phyloP scores from a whole-genome alignment of 2,329 filamentous ascomycete genomes.

The Mariannaea sp. region DNA sequence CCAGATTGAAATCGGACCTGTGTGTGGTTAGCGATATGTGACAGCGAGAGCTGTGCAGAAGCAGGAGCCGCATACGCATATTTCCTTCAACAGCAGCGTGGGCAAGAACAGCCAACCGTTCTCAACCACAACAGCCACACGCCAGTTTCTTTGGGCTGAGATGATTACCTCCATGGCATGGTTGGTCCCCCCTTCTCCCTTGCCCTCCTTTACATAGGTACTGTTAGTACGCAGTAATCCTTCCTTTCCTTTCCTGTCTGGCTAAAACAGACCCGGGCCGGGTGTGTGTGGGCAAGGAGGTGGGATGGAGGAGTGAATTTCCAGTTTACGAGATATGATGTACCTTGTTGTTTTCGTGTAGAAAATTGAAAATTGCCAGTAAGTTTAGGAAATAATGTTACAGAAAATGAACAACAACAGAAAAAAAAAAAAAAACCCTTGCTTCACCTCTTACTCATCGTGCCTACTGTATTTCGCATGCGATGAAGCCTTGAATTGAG shows the following conservation, averaged over 20 bases:
- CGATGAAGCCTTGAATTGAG: too few relatives aligned
- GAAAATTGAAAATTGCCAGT: background rate
- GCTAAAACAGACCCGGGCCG: conserved; percentile 24
- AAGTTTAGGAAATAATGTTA: too few relatives aligned
- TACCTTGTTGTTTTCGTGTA: background rate
- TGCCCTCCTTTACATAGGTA: too few relatives aligned
- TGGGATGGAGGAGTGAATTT: conserved; percentile 1
- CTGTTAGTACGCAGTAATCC: background rate
- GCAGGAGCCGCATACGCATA: conserved; percentile 25
- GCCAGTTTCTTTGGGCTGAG: background rate
- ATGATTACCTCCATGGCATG: too few relatives aligned
- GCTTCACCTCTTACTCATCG: too few relatives aligned
- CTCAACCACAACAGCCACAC: conserved; percentile 21
- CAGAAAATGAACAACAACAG: too few relatives aligned
- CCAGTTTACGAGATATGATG: background rate
- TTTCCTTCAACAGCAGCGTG: conserved; percentile 18
- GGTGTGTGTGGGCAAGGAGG: conserved; percentile 12
- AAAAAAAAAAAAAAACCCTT: too few relatives aligned
- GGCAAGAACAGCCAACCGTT: conserved; percentile 23
- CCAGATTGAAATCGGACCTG: background rate
- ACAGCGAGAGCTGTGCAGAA: conserved; percentile 17
- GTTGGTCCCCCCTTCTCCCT: conserved; percentile 2
- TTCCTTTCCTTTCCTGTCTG: conserved; percentile 6
- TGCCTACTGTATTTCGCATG: too few relatives aligned
- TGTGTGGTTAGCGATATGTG: conserved; percentile 17